phyloP scores from a whole-genome alignment of 1,284 basidiomycete species.

The Fomitiporia mediterranea region DNA sequence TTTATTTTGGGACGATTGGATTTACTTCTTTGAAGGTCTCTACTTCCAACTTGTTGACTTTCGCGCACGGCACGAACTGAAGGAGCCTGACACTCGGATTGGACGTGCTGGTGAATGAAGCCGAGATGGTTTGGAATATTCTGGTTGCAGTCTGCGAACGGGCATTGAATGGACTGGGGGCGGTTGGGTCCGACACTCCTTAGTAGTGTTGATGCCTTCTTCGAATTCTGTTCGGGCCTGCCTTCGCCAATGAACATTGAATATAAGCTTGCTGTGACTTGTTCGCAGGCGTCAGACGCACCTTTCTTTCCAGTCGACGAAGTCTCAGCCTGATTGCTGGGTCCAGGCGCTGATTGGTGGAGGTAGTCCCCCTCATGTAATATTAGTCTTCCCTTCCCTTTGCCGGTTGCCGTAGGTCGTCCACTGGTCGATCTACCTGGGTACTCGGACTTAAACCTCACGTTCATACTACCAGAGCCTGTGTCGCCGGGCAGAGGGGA shows the following conservation, averaged over 20 bases:
- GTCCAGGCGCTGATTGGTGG: not conserved
- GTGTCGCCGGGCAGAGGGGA: not conserved
- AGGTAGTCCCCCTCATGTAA: not conserved
- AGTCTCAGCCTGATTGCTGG: not conserved
- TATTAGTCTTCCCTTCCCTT: not conserved
- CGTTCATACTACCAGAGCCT: not conserved
- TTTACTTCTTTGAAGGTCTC: not conserved
- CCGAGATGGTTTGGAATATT: not conserved
- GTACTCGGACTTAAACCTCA: not conserved
- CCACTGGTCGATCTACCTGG: not conserved
- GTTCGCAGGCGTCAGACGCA: not conserved
- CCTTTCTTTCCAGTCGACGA: not conserved
- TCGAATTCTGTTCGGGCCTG: not conserved
- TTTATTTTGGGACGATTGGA: not conserved
- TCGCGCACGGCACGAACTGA: not conserved
- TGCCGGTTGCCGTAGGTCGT: not conserved
- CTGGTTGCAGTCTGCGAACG: not conserved
- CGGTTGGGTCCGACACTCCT: not conserved
- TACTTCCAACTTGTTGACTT: not conserved
- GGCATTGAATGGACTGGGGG: not conserved
- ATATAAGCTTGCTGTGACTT: too few relatives aligned
- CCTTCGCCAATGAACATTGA: too few relatives aligned
- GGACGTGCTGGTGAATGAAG: not conserved
- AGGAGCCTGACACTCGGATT: not conserved
- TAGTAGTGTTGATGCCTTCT: not conserved